phyloP scores from a whole-genome alignment of 352 stramenopile genomes.

The Globisporangium ultimum region DNA sequence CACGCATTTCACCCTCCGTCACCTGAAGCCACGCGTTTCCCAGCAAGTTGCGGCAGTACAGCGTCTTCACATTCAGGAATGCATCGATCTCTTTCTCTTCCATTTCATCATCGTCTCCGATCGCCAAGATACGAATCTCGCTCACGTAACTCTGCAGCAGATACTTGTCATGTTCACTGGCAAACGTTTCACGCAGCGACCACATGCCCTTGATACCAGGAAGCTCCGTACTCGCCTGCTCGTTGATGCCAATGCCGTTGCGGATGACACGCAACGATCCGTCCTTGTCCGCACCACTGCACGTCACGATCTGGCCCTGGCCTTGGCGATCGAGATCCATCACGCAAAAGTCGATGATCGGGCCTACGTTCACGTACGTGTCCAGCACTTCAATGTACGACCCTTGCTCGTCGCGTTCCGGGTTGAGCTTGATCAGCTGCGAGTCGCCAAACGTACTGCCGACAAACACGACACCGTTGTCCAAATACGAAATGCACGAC shows the following conservation, averaged over 20 bases:
- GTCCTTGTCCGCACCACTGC: constrained; percentile 94
- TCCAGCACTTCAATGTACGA: constrained; percentile 94
- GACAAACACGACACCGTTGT: constrained; percentile 95
- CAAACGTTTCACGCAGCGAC: constrained; percentile 86
- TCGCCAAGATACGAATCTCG: constrained; percentile 95
- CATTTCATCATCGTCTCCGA: constrained; percentile 89
- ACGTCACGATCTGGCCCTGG: constrained; percentile 96
- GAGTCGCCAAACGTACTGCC: constrained; percentile 94
- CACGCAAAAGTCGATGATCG: constrained; percentile 98
- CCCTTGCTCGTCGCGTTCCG: constrained; percentile 65
- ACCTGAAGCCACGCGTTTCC: constrained; percentile 92
- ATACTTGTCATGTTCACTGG: constrained; percentile 91
- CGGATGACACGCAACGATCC: constrained; percentile 96
- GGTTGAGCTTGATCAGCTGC: constrained; percentile 93
- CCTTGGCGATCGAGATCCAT: constrained; percentile 93
- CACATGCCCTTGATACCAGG: constrained; percentile 98
- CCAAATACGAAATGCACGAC: constrained; percentile 91
- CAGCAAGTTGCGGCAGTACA: constrained; percentile 93
- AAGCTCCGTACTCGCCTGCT: constrained; percentile 93
- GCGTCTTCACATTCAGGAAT: constrained; percentile 86
- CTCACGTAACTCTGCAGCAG: constrained; percentile 95
- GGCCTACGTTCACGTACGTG: constrained; percentile 96
- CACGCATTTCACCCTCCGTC: constrained; percentile 88
- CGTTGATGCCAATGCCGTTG: constrained; percentile 98
- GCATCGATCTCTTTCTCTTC: constrained; percentile 88